Percentiles rank a stretch among this genome's conserved stretches.
These are phyloP conservation scores for Jimgerdemannia flammicorona DNA, from an alignment of 192 early-diverging fungal genomes.

Conservation along the genomic window DNA sequence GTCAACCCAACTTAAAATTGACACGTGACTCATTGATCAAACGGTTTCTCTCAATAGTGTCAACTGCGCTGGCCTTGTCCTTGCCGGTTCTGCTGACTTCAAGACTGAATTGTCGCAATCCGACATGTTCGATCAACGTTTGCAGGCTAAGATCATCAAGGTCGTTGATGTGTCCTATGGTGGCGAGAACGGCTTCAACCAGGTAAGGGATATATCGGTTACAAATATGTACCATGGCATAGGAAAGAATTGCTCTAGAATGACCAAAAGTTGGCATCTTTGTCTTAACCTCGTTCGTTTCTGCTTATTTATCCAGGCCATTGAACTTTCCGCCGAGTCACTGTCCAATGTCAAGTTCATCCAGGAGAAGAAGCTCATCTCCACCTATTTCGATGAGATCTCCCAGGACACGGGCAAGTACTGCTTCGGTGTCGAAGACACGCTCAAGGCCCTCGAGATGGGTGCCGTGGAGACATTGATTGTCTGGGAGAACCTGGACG, in stretches of 20 bases:
- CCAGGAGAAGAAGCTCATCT: constrained; percentile 97
- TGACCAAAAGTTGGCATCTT: background rate
- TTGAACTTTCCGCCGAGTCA: constrained; percentile 86
- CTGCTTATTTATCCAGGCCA: constrained; percentile 58
- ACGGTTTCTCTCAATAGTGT: constrained; percentile 24
- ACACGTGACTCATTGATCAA: too few species aligned
- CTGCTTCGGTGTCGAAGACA: constrained; percentile 95
- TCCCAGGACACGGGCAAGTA: constrained; percentile 94
- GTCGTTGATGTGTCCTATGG: constrained; percentile 98
- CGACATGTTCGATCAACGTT: constrained; percentile 94
- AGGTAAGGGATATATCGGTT: constrained; percentile 7
- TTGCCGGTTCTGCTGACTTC: constrained; percentile 99
- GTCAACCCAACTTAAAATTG: too few species aligned
- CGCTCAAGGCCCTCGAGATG: constrained; percentile 91
- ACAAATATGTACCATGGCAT: background rate
- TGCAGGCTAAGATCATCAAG: constrained; percentile 85
- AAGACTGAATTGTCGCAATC: constrained; percentile 95
- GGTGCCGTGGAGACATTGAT: constrained; percentile 99
- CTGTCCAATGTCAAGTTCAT: constrained; percentile 97
- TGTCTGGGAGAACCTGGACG: constrained; percentile 94
- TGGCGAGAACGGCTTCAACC: constrained; percentile 98
- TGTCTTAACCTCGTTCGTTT: background rate
- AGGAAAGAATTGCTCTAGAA: background rate
- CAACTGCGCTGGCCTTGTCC: constrained; percentile 82
- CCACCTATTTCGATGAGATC: constrained; percentile 96